Conservation (phyloP, 306 rosid genomes). For the Quercus ilex region DNA sequence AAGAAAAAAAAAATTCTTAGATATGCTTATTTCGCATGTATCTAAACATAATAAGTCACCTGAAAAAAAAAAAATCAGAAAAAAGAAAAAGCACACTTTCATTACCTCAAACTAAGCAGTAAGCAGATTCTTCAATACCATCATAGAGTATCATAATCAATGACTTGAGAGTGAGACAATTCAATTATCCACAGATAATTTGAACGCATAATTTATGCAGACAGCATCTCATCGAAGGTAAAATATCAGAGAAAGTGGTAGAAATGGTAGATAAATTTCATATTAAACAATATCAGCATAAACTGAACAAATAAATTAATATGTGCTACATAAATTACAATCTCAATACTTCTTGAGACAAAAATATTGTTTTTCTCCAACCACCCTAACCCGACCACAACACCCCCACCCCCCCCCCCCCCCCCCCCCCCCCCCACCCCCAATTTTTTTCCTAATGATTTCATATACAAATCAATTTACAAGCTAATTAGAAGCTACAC, state of each 20-base stretch:
- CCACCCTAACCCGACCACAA: no score
- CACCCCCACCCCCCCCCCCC: no score
- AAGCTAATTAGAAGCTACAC: conserved; percentile 30
- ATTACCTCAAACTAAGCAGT: no score
- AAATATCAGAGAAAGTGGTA: neutral
- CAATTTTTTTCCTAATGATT: conserved; percentile 24
- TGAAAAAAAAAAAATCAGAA: no score
- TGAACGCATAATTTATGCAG: neutral
- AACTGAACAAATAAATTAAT: neutral
- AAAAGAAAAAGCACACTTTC: no score
- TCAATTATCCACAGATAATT: neutral
- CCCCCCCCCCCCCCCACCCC: no score
- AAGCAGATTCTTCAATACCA: no score
- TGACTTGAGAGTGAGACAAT: neutral
- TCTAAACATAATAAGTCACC: no score
- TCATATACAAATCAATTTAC: conserved; percentile 72
- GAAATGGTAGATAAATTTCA: neutral
- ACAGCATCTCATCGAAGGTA: neutral
- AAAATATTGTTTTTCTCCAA: conserved; percentile 20
- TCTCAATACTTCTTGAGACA: conserved; percentile 2
- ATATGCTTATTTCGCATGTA: no score
- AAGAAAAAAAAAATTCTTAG: no score
- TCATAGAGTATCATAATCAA: no score
- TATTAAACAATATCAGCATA: neutral
- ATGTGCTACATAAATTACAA: conserved; percentile 1